Evolutionary conservation across 768 basidiomycete genomes (phyloP).

Genomic region (Austroboletus eburneus): DNA sequence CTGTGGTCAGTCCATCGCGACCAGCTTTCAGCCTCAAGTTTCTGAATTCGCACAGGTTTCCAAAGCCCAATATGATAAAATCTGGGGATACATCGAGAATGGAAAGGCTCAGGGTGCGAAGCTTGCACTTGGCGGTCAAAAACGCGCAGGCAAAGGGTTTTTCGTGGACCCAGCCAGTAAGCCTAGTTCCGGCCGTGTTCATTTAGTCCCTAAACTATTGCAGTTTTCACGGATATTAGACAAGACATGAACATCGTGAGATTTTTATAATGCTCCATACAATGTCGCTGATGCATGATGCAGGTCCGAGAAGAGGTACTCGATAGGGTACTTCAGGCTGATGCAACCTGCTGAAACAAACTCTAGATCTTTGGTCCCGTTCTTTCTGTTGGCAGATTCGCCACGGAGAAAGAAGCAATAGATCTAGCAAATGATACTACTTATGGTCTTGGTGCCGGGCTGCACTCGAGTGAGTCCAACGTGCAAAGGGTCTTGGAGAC

Average conservation of each 20-base stretch:
- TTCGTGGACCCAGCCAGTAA: constrained; percentile 87
- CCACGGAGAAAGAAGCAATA: constrained; percentile 84
- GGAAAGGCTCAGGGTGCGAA: constrained; percentile 85
- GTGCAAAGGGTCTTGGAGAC: not conserved
- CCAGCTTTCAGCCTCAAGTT: constrained; percentile 5
- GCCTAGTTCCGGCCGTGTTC: constrained; percentile 24
- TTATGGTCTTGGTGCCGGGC: constrained; percentile 89
- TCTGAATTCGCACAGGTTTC: constrained; percentile 53
- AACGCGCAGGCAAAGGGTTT: constrained; percentile 73
- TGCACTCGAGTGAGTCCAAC: constrained; percentile 72
- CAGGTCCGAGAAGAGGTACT: constrained; percentile 32
- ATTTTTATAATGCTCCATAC: constrained; percentile 2
- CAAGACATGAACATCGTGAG: constrained; percentile 84
- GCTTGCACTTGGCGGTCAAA: constrained; percentile 73
- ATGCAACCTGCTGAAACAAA: constrained; percentile 9
- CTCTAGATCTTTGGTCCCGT: constrained; percentile 92
- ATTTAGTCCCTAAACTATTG: constrained; percentile 2
- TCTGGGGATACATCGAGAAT: constrained; percentile 84
- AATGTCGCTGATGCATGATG: constrained; percentile 20
- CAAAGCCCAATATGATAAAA: constrained; percentile 78
- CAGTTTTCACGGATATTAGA: constrained; percentile 80
- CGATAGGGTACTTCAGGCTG: constrained; percentile 4
- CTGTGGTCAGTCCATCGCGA: constrained; percentile 56
- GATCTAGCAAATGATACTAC: constrained; percentile 79
- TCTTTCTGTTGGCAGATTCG: constrained; percentile 76